Base-by-base conservation (phyloP, 371 early-diverging fungal species). In the Mucor lusitanicus region DNA sequence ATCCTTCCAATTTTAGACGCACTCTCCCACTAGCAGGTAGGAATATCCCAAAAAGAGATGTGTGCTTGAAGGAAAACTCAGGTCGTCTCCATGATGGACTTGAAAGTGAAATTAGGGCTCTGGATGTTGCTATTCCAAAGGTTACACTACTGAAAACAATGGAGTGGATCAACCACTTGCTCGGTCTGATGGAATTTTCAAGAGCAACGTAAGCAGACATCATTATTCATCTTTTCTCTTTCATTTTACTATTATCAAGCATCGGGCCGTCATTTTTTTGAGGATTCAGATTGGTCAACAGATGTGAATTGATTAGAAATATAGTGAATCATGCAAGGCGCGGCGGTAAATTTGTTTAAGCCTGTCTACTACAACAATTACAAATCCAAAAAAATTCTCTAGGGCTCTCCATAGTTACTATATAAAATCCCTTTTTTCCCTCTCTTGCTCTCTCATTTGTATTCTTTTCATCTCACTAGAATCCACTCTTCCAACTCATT, bases 311-410 rank as follows among this genome's bases (percentile, higher is more conserved):
- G 62, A 46, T 61, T 61, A 61, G 62, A 61, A 61, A 61, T 61
- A 39, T 44, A 25, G 23, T 59, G 59, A 61, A 61, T 61, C 62
- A 61, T 61, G 62, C 62, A 61, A 50, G 59, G 59, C 59, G 48
- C 53, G 59, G 65, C 48, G 40, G 46, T 37, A 59, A 4, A 59
- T 59, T 61, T 50, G 21, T 50, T 61, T 46, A 61, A 40, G 59
- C 59, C 28, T 58, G 19, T 27, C 39, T 12, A n/a, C 39, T 58
- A 32, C 37, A 23, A 37, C 28, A 59, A 64, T 64, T 57, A 64
- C 27, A 65, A 65, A 65, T 65, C 65, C 57, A 27, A 35, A 58
- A 35, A 58, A 58, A 58, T 15, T 55, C 30, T 28, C 28, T 55
- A 27, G 11, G 23, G 53, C 53, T 13, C 3, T 53, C 19, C 13